These are phyloP conservation scores for Trametes punicea DNA, from an alignment of 768 basidiomycete species.

Conservation along the genomic window DNA sequence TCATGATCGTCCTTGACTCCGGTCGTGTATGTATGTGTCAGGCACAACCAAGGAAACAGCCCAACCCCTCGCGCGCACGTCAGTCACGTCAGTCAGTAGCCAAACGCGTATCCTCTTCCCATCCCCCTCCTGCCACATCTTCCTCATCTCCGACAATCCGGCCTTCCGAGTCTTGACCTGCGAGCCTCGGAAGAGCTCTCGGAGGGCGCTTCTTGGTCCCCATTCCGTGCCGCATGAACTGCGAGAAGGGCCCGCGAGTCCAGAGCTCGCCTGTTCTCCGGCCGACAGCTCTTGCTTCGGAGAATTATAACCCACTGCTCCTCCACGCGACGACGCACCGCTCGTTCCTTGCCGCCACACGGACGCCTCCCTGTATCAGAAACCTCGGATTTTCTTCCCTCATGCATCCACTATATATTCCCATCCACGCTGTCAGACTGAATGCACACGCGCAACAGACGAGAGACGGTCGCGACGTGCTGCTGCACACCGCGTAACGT, in stretches of 20 bases:
- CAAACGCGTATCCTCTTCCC: conserved; percentile 6
- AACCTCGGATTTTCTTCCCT: conserved; percentile 11
- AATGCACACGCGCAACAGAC: not conserved
- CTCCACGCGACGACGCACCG: not conserved
- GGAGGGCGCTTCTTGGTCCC: not conserved
- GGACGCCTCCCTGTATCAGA: conserved; percentile 2
- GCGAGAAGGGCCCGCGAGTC: not conserved
- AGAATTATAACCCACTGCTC: not conserved
- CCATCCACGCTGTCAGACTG: conserved; percentile 1
- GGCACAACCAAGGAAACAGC: conserved; percentile 8
- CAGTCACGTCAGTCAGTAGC: conserved; percentile 3
- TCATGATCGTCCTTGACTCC: conserved; percentile 14
- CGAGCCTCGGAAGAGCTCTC: not conserved
- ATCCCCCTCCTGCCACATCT: not conserved
- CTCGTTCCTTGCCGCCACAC: conserved; percentile 1
- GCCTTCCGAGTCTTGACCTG: not conserved
- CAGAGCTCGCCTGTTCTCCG: not conserved
- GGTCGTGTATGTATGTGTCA: not conserved
- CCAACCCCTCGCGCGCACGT: not conserved
- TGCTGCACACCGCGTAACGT: not conserved
- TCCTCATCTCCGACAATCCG: conserved; percentile 5
- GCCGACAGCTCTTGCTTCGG: not conserved
- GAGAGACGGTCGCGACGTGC: not conserved
- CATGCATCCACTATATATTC: not conserved
- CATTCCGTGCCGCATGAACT: not conserved